These are phyloP conservation scores for Fusarium abutilonis DNA, from an alignment of 2,329 filamentous ascomycete species.

Conservation along the genomic window DNA sequence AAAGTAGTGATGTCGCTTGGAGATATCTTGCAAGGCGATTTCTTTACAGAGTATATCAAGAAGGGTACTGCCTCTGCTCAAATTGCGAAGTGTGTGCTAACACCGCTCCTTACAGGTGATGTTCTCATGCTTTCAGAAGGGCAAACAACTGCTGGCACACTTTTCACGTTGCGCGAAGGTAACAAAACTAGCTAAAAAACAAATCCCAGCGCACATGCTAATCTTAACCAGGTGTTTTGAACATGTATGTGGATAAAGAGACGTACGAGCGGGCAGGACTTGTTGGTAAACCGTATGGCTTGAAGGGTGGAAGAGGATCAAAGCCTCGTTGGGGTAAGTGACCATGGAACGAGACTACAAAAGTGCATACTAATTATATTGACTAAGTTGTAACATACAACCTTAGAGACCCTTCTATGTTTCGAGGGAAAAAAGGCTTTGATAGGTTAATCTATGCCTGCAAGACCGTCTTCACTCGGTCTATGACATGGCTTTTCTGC, in stretches of 20 bases:
- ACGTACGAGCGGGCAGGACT: slow-evolving; percentile 86
- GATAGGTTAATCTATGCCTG: slow-evolving; percentile 81
- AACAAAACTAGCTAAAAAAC: slow-evolving; percentile 28
- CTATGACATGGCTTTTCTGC: slow-evolving; percentile 81
- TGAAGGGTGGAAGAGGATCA: slow-evolving; percentile 65
- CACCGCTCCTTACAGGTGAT: slow-evolving; percentile 64
- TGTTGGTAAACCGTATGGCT: slow-evolving; percentile 72
- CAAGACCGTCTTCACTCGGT: slow-evolving; percentile 75
- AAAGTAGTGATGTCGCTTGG: slow-evolving; percentile 77
- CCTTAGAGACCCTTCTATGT: slow-evolving; percentile 77
- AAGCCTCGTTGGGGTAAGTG: slow-evolving; percentile 78
- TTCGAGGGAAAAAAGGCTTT: slow-evolving; percentile 84
- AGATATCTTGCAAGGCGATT: slow-evolving; percentile 76
- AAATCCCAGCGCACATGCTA: slow-evolving; percentile 3
- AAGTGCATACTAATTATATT: slow-evolving; percentile 40
- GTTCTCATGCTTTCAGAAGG: slow-evolving; percentile 87
- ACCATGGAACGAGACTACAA: neutral
- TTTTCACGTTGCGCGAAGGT: slow-evolving; percentile 78
- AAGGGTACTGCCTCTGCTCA: slow-evolving; percentile 60
- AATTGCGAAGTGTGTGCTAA: neutral
- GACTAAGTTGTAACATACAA: slow-evolving; percentile 78
- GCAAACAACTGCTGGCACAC: slow-evolving; percentile 72
- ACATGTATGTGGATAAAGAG: slow-evolving; percentile 81
- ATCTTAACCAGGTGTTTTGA: slow-evolving; percentile 67
- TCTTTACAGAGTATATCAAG: slow-evolving; percentile 89